Evolutionary conservation across 441 rosid species (phyloP).

Genomic region (Arabidopsis hybrid): DNA sequence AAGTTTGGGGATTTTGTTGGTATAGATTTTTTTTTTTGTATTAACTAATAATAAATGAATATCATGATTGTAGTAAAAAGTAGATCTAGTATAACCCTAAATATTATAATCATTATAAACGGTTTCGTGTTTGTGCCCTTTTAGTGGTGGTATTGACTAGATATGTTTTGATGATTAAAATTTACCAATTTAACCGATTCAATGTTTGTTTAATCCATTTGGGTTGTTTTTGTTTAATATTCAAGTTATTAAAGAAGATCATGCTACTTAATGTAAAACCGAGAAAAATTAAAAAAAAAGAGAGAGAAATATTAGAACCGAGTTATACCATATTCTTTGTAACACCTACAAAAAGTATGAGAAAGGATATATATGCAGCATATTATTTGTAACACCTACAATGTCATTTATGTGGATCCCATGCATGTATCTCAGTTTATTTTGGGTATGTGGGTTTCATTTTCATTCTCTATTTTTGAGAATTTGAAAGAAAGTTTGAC

Average conservation of each 20-base stretch:
- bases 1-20: background rate
- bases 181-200: background rate
- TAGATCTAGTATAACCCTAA: conserved; percentile 4
- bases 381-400: background rate
- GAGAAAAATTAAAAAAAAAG: too few relatives aligned
- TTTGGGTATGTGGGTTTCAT: background rate
- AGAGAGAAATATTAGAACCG: too few relatives aligned
- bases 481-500: background rate
- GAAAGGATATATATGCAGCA: background rate
- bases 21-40: conserved; percentile 17
- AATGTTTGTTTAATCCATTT: background rate
- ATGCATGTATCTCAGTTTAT: background rate
- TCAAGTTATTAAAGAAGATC: too few relatives aligned
- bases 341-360: too few relatives aligned
- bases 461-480: background rate
- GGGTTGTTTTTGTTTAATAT: background rate
- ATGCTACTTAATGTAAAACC: too few relatives aligned
- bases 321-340: too few relatives aligned
- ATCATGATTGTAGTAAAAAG: conserved; percentile 34
- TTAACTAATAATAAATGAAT: conserved; percentile 2
- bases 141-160: background rate
- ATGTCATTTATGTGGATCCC: background rate
- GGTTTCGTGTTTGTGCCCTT: background rate
- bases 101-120: background rate
- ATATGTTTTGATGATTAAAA: background rate